A percentile compares a stretch with the other conserved stretches of the same genome.
Evolutionary conservation across 2,329 filamentous ascomycete genomes (phyloP).

Genomic region (Colletotrichum cordylinicola): DNA sequence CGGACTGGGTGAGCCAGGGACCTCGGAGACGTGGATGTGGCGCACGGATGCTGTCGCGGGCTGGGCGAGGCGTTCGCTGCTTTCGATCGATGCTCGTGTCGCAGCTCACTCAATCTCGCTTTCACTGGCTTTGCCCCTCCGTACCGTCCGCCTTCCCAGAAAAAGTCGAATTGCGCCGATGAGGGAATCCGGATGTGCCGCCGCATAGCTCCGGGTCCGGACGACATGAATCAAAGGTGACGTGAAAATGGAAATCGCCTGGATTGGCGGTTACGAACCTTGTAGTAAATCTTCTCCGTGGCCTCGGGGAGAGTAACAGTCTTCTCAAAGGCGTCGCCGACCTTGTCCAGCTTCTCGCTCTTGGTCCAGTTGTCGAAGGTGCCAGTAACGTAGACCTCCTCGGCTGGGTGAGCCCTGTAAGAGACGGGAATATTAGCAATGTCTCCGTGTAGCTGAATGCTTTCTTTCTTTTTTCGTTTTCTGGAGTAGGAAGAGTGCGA

Average conservation of each 20-base stretch:
- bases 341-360: slow-evolving; percentile 81
- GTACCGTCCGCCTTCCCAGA: neutral
- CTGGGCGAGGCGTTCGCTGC: slow-evolving; percentile 15
- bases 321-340: slow-evolving; percentile 78
- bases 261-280: slow-evolving; percentile 65
- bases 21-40: neutral
- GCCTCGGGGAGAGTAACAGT: slow-evolving; percentile 73
- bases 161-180: neutral
- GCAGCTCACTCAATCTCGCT: neutral
- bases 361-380: slow-evolving; percentile 95
- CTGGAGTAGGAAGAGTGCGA: neutral
- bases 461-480: neutral
- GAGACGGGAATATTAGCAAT: slow-evolving; percentile 11
- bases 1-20: neutral
- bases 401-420: slow-evolving; percentile 81
- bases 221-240: neutral
- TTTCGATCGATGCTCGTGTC: slow-evolving; percentile 10
- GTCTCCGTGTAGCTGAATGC: neutral
- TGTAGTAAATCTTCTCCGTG: slow-evolving; percentile 85
- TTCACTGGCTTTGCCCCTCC: neutral
- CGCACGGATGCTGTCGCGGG: slow-evolving; percentile 19
- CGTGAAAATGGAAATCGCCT: slow-evolving; percentile 13
- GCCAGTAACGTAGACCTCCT: slow-evolving; percentile 92
- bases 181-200: slow-evolving; percentile 2
- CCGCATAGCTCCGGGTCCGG: neutral